Percentiles rank a stretch among this genome's conserved stretches.
phyloP scores from a whole-genome alignment of 1,284 basidiomycete genomes.

The Ustilago nuda region DNA sequence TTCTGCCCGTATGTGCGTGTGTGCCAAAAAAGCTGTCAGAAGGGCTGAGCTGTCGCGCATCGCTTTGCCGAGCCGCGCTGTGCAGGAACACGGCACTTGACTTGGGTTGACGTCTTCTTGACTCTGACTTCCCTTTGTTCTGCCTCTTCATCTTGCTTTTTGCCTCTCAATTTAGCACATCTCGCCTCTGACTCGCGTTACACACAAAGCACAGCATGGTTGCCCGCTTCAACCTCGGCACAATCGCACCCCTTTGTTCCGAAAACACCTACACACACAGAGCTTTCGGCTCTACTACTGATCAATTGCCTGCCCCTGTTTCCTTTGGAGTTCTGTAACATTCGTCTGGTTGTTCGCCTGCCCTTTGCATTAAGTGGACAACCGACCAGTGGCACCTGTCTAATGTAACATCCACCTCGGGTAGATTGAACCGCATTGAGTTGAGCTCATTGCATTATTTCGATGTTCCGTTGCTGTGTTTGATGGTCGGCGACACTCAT shows the following conservation, averaged over 20 bases:
- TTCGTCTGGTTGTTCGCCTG: not conserved
- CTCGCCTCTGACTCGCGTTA: not conserved
- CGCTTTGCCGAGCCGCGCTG: not conserved
- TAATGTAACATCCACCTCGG: not conserved
- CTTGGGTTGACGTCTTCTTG: not conserved
- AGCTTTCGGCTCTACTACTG: not conserved
- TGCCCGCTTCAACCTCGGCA: not conserved
- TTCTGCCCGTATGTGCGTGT: not conserved
- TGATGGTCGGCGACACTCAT: too few species aligned
- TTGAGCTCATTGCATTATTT: not conserved
- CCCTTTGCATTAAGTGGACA: not conserved
- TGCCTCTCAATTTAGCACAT: too few species aligned
- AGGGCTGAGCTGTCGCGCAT: not conserved
- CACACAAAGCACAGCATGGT: not conserved
- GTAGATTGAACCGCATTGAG: not conserved
- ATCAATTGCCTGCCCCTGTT: not conserved
- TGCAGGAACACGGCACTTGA: not conserved
- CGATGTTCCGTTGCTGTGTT: not conserved
- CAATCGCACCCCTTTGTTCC: conserved; percentile 4
- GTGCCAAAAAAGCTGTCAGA: not conserved
- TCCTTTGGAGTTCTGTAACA: not conserved
- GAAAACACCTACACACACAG: not conserved
- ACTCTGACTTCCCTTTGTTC: not conserved
- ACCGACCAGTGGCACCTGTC: conserved; percentile 1
- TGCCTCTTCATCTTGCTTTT: not conserved